phyloP scores from a whole-genome alignment of 768 basidiomycete genomes.

The Pluteus cervinus region DNA sequence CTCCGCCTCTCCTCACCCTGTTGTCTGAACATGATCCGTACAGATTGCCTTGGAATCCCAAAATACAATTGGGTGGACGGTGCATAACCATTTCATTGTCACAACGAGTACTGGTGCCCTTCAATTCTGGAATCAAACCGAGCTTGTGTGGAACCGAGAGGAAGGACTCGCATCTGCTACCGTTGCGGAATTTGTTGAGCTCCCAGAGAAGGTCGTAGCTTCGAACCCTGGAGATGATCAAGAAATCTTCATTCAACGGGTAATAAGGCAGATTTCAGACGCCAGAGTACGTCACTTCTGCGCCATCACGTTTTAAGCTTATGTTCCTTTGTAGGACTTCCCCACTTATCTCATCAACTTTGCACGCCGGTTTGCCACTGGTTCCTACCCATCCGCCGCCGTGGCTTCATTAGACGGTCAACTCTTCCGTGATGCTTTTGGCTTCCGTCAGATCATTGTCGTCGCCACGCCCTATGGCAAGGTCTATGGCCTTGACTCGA shows the following conservation, averaged over 20 bases:
- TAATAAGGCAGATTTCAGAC: slow-evolving; percentile 53
- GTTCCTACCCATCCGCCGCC: slow-evolving; percentile 49
- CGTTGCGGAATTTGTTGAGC: slow-evolving; percentile 67
- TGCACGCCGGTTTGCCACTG: slow-evolving; percentile 62
- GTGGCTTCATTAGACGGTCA: slow-evolving; percentile 34
- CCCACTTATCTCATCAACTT: slow-evolving; percentile 67
- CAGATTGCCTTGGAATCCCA: slow-evolving; percentile 51
- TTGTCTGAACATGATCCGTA: neutral
- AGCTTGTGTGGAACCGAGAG: slow-evolving; percentile 71
- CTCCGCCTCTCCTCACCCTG: slow-evolving; percentile 3
- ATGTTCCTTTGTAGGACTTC: slow-evolving; percentile 44
- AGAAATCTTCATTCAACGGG: slow-evolving; percentile 45
- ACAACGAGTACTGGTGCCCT: slow-evolving; percentile 74
- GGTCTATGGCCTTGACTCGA: slow-evolving; percentile 76
- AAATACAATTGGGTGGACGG: slow-evolving; percentile 27
- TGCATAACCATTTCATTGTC: slow-evolving; percentile 41
- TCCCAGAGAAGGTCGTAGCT: slow-evolving; percentile 53
- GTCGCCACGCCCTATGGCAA: slow-evolving; percentile 68
- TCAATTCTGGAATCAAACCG: slow-evolving; percentile 63
- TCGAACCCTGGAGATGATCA: slow-evolving; percentile 22
- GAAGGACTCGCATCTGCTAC: slow-evolving; percentile 66
- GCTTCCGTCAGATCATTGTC: slow-evolving; percentile 81
- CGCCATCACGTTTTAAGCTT: neutral
- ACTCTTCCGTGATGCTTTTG: slow-evolving; percentile 77
- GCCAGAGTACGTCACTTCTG: slow-evolving; percentile 40